phyloP scores from a whole-genome alignment of 2,329 filamentous ascomycete genomes.

The Calonectria pteridis region DNA sequence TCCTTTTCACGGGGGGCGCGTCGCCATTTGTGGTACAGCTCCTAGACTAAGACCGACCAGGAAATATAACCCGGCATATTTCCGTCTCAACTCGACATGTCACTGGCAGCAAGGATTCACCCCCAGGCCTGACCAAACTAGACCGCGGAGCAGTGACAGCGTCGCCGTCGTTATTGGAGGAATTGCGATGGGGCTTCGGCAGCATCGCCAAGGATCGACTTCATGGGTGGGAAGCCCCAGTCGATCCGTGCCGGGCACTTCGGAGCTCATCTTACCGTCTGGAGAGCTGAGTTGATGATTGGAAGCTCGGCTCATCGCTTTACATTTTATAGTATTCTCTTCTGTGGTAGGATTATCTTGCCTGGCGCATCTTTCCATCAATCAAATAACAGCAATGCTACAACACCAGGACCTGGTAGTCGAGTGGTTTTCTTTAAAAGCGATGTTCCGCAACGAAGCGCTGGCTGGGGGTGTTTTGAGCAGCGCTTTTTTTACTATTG shows the following conservation, averaged over 20 bases:
- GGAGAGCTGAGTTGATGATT: neutral
- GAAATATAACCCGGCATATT: neutral
- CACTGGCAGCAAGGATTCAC: neutral
- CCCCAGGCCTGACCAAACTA: neutral
- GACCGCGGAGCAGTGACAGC: conserved; percentile 4
- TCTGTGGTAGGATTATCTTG: neutral
- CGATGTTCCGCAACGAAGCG: neutral
- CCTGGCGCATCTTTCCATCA: neutral
- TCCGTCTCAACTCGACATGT: neutral
- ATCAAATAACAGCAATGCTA: neutral
- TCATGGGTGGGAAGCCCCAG: neutral
- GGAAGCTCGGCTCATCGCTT: neutral
- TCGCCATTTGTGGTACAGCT: neutral
- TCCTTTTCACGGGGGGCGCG: too few relatives aligned
- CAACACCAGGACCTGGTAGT: neutral
- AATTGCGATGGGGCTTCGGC: neutral
- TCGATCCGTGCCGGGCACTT: neutral
- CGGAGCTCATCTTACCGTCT: neutral
- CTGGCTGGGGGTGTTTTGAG: neutral
- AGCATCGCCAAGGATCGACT: conserved; percentile 3
- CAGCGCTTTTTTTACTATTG: neutral
- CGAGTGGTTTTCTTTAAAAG: neutral
- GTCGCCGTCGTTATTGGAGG: neutral
- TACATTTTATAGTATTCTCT: neutral
- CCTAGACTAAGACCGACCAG: neutral